Base-by-base conservation (phyloP, 1,284 basidiomycete genomes). In the Leccinum ponderosum region DNA sequence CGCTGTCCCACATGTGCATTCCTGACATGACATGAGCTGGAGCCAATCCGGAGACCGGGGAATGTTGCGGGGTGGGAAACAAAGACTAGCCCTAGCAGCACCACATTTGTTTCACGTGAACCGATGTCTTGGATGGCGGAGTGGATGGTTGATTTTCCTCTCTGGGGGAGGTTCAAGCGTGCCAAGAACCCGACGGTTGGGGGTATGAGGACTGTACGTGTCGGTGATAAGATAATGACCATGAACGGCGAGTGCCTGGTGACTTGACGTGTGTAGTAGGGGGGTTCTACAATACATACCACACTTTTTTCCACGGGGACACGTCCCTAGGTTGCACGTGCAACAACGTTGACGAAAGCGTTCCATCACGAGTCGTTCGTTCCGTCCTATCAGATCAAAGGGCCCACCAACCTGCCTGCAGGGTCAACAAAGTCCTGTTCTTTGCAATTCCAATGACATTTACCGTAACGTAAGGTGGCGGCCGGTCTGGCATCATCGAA, bases 11-110 rank as follows among this genome's bases (percentile, higher is more conserved):
- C 11, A 44, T 44, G 42, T 20, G 6, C 42, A 44, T 6, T 44
- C 5, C 20, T 20, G 20, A 50, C 9, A 44, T 33, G 54, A 42
- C 47, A 20, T 35, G 60, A 57, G 27, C 48, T 44, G 33, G 29
- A 31, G 11, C 8, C n/a, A 15, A 17, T 51, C n/a, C 33, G 9
- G 27, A 20, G 17, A 53, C 55, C 29, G 55, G 55, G 48, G 37
- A 53, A 44, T 17, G 25, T 53, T 61, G 60, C 35, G 68, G 69
- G 64, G 67, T 68, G 68, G 58, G 69, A 68, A 67, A 47, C 1
- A 47, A 20, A 47, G 44, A 47, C 17, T 20, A 47, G 44, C 20
- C 20, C 31, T 31, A 47, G 9, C 5, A 17, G 17, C 42, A 12
- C 17, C 9, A 12, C 11, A 20, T 47, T 47, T 20, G 17, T 47